phyloP scores from a whole-genome alignment of 495 filamentous ascomycete species.

The Bryoglossum gracile region DNA sequence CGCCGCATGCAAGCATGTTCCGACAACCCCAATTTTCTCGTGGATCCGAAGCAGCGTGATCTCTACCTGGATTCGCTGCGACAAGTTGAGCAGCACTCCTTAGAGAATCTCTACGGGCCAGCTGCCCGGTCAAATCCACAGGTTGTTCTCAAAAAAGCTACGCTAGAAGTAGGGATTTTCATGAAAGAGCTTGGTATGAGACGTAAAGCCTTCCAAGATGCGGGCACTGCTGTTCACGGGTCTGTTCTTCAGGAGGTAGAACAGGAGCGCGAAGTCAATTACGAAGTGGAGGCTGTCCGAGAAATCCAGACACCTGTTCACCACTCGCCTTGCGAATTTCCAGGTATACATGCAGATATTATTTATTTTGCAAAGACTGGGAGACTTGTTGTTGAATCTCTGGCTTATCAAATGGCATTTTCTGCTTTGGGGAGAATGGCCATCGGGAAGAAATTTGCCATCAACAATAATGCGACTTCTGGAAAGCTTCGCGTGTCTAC shows the following conservation, averaged over 20 bases:
- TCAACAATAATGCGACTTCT: constrained; percentile 13
- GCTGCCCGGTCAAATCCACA: constrained; percentile 13
- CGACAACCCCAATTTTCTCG: constrained; percentile 23
- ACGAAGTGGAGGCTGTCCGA: constrained; percentile 34
- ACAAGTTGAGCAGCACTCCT: constrained; percentile 36
- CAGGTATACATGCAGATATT: constrained; percentile 32
- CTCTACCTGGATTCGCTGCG: constrained; percentile 33
- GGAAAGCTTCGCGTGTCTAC: constrained; percentile 32
- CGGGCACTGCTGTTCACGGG: constrained; percentile 27
- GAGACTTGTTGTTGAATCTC: constrained; percentile 21
- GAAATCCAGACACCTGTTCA: constrained; percentile 32
- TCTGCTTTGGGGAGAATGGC: constrained; percentile 27
- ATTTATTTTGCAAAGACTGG: constrained; percentile 34
- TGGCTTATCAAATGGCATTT: constrained; percentile 29
- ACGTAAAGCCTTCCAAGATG: constrained; percentile 24
- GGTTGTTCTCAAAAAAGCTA: constrained; percentile 1
- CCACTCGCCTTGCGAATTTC: constrained; percentile 26
- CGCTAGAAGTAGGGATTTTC: constrained; percentile 18
- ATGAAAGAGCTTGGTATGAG: constrained; percentile 26
- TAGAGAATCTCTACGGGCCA: constrained; percentile 39
- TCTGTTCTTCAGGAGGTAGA: constrained; percentile 39
- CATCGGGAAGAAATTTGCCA: constrained; percentile 31
- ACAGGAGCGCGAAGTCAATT: constrained; percentile 37
- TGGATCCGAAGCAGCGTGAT: constrained; percentile 25
- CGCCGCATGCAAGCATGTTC: constrained; percentile 25